Evolutionary conservation across 78 protist species (phyloP).

Genomic region (Blattamonas nauphoetae): DNA sequence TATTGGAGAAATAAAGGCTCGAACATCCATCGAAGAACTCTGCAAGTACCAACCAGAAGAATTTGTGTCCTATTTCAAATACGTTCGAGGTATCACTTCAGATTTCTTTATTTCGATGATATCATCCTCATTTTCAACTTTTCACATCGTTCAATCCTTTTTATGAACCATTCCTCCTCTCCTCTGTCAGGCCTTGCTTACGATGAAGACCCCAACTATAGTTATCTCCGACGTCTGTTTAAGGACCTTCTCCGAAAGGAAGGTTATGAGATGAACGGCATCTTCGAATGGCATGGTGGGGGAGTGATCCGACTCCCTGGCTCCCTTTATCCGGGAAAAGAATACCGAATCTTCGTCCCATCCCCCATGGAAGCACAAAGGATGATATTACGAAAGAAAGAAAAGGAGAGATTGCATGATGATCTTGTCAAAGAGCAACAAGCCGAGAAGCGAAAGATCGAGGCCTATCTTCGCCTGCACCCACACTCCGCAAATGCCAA

Average conservation of each 20-base stretch:
- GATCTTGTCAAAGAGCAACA: not conserved
- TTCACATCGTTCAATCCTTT: not conserved
- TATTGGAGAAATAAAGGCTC: constrained; percentile 34
- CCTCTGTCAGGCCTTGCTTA: not conserved
- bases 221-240: not conserved
- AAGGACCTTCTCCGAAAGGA: not conserved
- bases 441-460: not conserved
- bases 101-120: not conserved
- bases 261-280: not conserved
- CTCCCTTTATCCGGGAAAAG: not conserved
- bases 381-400: not conserved
- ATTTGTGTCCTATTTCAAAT: not conserved
- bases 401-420: not conserved
- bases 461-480: not conserved
- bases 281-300: not conserved
- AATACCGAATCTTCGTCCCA: not conserved
- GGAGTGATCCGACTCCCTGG: not conserved
- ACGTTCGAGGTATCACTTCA: not conserved
- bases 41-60: not conserved
- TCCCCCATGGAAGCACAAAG: not conserved
- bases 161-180: not conserved
- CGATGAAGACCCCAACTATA: not conserved
- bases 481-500: not conserved
- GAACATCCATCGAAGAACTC: not conserved
- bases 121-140: not conserved